Evolutionary conservation across 441 rosid genomes (phyloP).

Genomic region (Gossypium schwendimanii): DNA sequence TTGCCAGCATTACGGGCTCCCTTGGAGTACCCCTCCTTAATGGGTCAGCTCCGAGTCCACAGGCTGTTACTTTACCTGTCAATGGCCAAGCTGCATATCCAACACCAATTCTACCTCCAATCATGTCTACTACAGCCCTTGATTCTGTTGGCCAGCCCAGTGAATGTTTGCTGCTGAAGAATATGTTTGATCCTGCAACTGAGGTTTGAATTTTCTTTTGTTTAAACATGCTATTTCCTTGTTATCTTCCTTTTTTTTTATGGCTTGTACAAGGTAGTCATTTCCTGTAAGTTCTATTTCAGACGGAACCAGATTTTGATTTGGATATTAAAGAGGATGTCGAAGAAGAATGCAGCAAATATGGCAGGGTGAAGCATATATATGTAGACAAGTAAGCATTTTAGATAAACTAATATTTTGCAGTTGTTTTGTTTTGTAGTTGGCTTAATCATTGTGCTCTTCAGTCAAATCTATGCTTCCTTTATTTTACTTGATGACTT

Average conservation of each 20-base stretch:
- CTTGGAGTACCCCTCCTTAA: conserved; percentile 59
- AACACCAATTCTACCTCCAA: conserved; percentile 42
- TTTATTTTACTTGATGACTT: background rate
- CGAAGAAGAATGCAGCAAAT: conserved; percentile 70
- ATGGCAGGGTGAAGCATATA: conserved; percentile 64
- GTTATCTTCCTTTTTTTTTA: background rate
- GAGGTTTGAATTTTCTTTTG: conserved; percentile 44
- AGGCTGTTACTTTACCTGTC: conserved; percentile 39
- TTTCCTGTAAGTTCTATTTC: conserved; percentile 22
- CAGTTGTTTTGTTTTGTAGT: background rate
- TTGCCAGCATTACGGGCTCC: conserved; percentile 53
- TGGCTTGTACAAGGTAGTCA: conserved; percentile 7
- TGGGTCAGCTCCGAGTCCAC: conserved; percentile 51
- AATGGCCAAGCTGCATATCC: conserved; percentile 47
- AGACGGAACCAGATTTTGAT: conserved; percentile 82
- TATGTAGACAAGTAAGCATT: conserved; percentile 70
- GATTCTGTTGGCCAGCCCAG: conserved; percentile 72
- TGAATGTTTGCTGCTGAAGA: conserved; percentile 75
- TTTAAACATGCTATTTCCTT: background rate
- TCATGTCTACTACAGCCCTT: conserved; percentile 36
- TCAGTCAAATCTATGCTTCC: background rate
- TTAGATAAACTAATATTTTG: background rate
- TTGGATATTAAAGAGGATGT: conserved; percentile 74
- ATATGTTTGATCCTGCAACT: conserved; percentile 86
- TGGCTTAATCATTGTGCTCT: background rate